phyloP scores from a whole-genome alignment of 768 basidiomycete genomes.

The Collybia sordida region DNA sequence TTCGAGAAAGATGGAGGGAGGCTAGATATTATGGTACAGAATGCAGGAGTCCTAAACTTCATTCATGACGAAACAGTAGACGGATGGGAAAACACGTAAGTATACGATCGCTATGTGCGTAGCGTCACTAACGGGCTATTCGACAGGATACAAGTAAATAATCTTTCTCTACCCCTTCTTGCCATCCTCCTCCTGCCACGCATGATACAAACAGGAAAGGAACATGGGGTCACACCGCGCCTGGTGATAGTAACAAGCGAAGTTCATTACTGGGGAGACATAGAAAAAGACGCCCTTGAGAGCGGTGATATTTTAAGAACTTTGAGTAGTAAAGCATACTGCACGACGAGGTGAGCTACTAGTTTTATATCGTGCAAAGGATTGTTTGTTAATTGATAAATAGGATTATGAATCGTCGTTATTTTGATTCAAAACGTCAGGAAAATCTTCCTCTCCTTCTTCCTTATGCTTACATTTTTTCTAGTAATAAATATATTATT shows the following conservation, averaged over 20 bases:
- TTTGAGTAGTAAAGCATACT: slow-evolving; percentile 29
- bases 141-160: slow-evolving; percentile 48
- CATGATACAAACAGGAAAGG: slow-evolving; percentile 30
- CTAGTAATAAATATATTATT: slow-evolving; percentile 42
- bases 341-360: slow-evolving; percentile 17
- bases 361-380: slow-evolving; percentile 2
- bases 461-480: neutral
- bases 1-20: slow-evolving; percentile 29
- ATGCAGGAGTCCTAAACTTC: slow-evolving; percentile 26
- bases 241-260: slow-evolving; percentile 46
- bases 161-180: slow-evolving; percentile 38
- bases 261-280: slow-evolving; percentile 29
- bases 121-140: neutral
- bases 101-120: neutral
- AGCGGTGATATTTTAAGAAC: slow-evolving; percentile 25
- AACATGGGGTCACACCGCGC: slow-evolving; percentile 27
- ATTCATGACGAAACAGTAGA: neutral
- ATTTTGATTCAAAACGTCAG: slow-evolving; percentile 35
- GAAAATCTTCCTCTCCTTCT: neutral
- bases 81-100: slow-evolving; percentile 20
- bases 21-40: slow-evolving; percentile 46
- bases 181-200: slow-evolving; percentile 19
- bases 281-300: slow-evolving; percentile 22
- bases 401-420: slow-evolving; percentile 20
- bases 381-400: slow-evolving; percentile 25